A percentile compares a stretch with the other conserved stretches of the same genome.
Evolutionary conservation across 2,329 filamentous ascomycete genomes (phyloP).

Genomic region (Colletotrichum karsti): DNA sequence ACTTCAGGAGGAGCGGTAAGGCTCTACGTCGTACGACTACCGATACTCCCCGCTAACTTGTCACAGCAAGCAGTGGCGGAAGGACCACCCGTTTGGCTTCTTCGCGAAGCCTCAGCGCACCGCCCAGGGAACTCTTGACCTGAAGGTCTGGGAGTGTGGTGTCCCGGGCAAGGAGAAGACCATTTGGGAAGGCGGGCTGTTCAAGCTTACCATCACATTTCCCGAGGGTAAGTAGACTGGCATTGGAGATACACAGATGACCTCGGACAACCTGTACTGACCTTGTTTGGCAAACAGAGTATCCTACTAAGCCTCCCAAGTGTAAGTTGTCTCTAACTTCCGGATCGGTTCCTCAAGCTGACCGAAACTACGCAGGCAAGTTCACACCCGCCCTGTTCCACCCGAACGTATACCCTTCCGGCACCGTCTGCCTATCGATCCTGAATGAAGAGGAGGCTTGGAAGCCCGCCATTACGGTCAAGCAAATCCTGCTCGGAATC

Average conservation of each 20-base stretch:
- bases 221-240: slow-evolving; percentile 77
- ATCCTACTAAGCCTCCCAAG: slow-evolving; percentile 98
- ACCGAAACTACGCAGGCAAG: slow-evolving; percentile 72
- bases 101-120: slow-evolving; percentile 89
- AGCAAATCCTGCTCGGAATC: slow-evolving; percentile 95
- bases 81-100: slow-evolving; percentile 97
- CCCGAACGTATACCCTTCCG: slow-evolving; percentile 97
- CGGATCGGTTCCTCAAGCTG: not conserved
- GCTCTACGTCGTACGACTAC: slow-evolving; percentile 27
- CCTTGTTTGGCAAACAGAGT: slow-evolving; percentile 67
- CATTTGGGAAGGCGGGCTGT: slow-evolving; percentile 96
- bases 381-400: slow-evolving; percentile 97
- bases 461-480: slow-evolving; percentile 98
- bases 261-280: slow-evolving; percentile 29
- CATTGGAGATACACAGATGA: no score
- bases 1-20: slow-evolving; percentile 86
- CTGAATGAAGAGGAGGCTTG: slow-evolving; percentile 98
- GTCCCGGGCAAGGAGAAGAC: slow-evolving; percentile 97
- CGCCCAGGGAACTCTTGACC: slow-evolving; percentile 78
- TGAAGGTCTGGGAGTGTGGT: slow-evolving; percentile 97
- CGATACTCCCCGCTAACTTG: slow-evolving; percentile 30
- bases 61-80: slow-evolving; percentile 91
- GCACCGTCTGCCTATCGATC: slow-evolving; percentile 96
- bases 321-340: slow-evolving; percentile 68
- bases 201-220: slow-evolving; percentile 92